These are phyloP conservation scores for Tylopilus cervinicoccineus DNA, from an alignment of 768 basidiomycete species.

Conservation along the genomic window DNA sequence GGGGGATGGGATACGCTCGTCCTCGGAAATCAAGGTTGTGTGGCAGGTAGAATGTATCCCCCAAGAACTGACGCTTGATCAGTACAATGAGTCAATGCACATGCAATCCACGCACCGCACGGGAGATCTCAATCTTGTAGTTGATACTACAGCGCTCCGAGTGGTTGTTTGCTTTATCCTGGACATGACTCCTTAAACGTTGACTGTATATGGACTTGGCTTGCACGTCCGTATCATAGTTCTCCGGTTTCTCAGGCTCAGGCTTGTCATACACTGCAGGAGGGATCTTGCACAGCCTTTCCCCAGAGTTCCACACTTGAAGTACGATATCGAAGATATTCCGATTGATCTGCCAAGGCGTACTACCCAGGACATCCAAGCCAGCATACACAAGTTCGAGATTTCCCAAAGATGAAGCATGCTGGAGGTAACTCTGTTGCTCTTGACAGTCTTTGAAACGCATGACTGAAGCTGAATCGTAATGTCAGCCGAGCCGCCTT, in stretches of 20 bases:
- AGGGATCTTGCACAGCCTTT: conserved; percentile 80
- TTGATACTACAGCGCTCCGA: conserved; percentile 91
- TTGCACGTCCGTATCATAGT: conserved; percentile 49
- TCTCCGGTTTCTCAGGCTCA: conserved; percentile 51
- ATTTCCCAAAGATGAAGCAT: conserved; percentile 68
- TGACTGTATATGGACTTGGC: conserved; percentile 52
- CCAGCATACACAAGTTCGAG: conserved; percentile 85
- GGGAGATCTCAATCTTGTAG: conserved; percentile 95
- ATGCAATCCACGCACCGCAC: conserved; percentile 55
- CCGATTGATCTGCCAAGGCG: conserved; percentile 87
- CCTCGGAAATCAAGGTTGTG: conserved; percentile 98
- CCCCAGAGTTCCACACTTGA: conserved; percentile 83
- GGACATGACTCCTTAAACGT: conserved; percentile 50
- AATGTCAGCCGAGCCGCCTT: neutral
- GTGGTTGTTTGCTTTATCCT: conserved; percentile 75
- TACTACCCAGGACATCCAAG: conserved; percentile 84
- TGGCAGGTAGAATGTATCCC: conserved; percentile 86
- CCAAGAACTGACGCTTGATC: conserved; percentile 58
- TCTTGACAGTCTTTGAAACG: conserved; percentile 89
- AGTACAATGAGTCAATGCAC: neutral
- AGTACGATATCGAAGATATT: conserved; percentile 71
- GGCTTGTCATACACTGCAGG: conserved; percentile 60
- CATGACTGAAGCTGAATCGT: conserved; percentile 63
- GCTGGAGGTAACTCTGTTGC: conserved; percentile 71
- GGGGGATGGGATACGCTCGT: conserved; percentile 93